Base-by-base conservation (phyloP, 345 rosid genomes). In the Nasturtium officinale region DNA sequence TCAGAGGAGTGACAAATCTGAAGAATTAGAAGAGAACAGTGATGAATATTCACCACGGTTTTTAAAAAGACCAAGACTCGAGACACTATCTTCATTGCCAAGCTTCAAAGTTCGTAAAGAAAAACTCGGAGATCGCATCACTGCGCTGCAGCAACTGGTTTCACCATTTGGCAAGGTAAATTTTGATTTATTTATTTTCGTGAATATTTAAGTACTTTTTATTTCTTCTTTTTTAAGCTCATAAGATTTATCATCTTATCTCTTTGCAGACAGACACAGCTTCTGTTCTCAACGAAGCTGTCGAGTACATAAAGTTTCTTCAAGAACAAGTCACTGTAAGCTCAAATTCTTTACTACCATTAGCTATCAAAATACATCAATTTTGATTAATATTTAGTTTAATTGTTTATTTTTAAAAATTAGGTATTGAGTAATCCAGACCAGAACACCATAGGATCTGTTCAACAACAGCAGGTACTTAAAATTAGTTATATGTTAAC, bases 131-230 rank as follows among this genome's bases (percentile, higher is more conserved):
- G 98, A 94, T 87, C 86, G 96, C 74, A 87, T 94, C 82, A 94
- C 98, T 64, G 98, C 98, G 0, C 97, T 94, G 71, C 98, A 94
- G 78, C 98, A 94, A 84, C 85, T 94, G 67, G 98, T 94, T 82
- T 89, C 98, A 47, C 98, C 98, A 81, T 94, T 91, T 70, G 98
- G 97, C 85, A 93, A 93, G 95, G 96, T 89, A 71, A 17, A n/a
- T 13, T 9, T 21, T 1, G 11, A n/a, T 0, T 3, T 57, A 52
- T 0, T 3, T 57, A 52, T 5, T 37, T 16, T 5, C 23, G 4
- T 16, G 23, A 17, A 1, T 3, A 20, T 37, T 66, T 51, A 5
- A 38, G 9, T n/a, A n/a, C n/a, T 0, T 12, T 21, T 21, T 7
- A 28, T 72, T 20, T 9, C 23, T 20, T 52, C 16, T 2, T 40